These are phyloP conservation scores for Botryotinia convoluta DNA, from an alignment of 2,329 filamentous ascomycete species.

Conservation along the genomic window DNA sequence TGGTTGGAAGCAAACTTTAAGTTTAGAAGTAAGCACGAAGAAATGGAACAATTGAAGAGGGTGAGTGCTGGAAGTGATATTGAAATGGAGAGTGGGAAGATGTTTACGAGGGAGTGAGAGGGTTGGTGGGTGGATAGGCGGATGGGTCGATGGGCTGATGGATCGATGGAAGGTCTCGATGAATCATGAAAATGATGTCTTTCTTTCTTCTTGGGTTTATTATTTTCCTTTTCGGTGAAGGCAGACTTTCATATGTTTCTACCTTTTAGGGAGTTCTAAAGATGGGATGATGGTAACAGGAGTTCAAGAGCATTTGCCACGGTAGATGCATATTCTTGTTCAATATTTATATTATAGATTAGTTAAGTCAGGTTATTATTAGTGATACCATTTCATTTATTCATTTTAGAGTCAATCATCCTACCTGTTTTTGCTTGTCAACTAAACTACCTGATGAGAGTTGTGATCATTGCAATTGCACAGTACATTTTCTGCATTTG, in stretches of 20 bases:
- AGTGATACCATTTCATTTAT: not conserved
- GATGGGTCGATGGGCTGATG: too few species aligned
- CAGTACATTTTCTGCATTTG: too few species aligned
- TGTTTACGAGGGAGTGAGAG: not conserved
- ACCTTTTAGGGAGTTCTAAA: not conserved
- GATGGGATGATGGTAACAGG: not conserved
- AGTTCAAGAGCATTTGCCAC: not conserved
- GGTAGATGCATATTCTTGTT: not conserved
- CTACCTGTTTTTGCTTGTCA: too few species aligned
- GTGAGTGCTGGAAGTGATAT: not conserved
- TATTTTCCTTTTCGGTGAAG: not conserved
- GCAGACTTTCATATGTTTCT: not conserved
- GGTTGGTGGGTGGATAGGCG: not conserved
- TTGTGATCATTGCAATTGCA: not conserved
- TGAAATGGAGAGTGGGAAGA: not conserved
- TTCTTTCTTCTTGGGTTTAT: not conserved
- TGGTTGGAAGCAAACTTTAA: constrained; percentile 28
- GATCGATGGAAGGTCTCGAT: too few species aligned
- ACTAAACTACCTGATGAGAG: not conserved
- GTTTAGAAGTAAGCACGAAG: constrained; percentile 22
- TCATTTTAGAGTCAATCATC: not conserved
- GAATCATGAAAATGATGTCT: not conserved
- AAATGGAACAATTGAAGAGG: not conserved
- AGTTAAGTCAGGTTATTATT: not conserved
- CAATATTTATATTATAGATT: not conserved